Conservation (phyloP, 2,329 filamentous ascomycete genomes). For the Coniochaeta hoffmannii region DNA sequence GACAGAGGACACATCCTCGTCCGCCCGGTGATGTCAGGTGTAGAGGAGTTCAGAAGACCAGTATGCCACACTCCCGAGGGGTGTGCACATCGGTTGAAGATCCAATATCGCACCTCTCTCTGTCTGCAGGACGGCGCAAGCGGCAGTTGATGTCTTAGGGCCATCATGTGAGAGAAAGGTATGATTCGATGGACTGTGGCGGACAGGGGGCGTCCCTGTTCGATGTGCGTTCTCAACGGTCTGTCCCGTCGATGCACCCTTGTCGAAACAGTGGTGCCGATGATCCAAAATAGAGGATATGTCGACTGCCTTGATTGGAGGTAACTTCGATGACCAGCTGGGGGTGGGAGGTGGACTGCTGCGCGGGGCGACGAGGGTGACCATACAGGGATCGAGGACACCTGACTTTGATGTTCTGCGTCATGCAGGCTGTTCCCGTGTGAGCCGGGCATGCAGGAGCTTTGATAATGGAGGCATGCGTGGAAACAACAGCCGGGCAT, state of each 20-base stretch:
- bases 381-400: not conserved
- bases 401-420: conserved; percentile 1
- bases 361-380: not conserved
- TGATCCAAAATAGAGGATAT: not conserved
- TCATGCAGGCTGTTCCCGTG: conserved; percentile 3
- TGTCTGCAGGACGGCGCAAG: not conserved
- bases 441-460: not conserved
- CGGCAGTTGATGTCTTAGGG: not conserved
- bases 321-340: not conserved
- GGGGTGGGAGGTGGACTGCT: not conserved
- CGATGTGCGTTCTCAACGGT: not conserved
- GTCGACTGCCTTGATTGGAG: not conserved
- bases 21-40: too few species aligned
- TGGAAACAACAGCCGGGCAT: not conserved
- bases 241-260: not conserved
- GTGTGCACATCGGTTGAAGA: not conserved
- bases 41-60: too few species aligned
- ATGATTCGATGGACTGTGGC: not conserved
- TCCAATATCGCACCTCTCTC: not conserved
- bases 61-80: too few species aligned
- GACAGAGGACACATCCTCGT: too few species aligned
- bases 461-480: not conserved
- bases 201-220: not conserved
- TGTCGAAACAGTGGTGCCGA: not conserved
- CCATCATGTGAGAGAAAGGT: not conserved